Evolutionary conservation across 164 flowering plant genomes (phyloP).

Genomic region (Platanus orientalis): DNA sequence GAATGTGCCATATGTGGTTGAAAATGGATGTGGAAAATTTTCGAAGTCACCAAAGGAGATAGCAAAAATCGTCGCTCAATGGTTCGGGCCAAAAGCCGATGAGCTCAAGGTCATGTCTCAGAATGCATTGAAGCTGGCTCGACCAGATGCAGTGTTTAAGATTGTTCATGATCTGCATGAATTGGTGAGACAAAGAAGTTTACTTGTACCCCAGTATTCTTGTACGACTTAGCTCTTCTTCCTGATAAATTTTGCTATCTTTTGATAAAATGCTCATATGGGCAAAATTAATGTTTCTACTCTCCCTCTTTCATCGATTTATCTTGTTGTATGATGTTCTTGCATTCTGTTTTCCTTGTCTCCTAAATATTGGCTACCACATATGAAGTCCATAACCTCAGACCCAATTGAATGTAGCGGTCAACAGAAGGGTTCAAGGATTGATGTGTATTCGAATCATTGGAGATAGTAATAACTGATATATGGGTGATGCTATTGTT

Average conservation of each 20-base stretch:
- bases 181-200: conserved; percentile 68
- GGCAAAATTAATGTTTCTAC: neutral
- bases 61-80: conserved; percentile 64
- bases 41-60: conserved; percentile 86
- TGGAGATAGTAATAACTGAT: too few species aligned
- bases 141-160: conserved; percentile 87
- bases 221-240: conserved; percentile 29
- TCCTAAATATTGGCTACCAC: too few species aligned
- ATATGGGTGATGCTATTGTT: too few species aligned
- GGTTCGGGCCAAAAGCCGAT: conserved; percentile 91
- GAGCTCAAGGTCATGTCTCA: conserved; percentile 79
- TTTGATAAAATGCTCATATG: conserved; percentile 2
- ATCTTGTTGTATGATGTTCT: neutral
- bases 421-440: too few species aligned
- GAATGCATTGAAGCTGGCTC: conserved; percentile 74
- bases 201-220: conserved; percentile 49
- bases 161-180: conserved; percentile 91
- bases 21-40: conserved; percentile 87
- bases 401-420: too few species aligned
- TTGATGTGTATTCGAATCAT: too few species aligned
- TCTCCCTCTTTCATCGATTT: neutral
- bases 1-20: conserved; percentile 90
- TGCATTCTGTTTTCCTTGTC: too few species aligned
- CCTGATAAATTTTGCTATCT: conserved; percentile 1
- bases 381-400: too few species aligned